Percentiles rank a stretch among this genome's conserved stretches.
These are phyloP conservation scores for Epichloe scottii DNA, from an alignment of 2,329 filamentous ascomycete species.

Conservation along the genomic window DNA sequence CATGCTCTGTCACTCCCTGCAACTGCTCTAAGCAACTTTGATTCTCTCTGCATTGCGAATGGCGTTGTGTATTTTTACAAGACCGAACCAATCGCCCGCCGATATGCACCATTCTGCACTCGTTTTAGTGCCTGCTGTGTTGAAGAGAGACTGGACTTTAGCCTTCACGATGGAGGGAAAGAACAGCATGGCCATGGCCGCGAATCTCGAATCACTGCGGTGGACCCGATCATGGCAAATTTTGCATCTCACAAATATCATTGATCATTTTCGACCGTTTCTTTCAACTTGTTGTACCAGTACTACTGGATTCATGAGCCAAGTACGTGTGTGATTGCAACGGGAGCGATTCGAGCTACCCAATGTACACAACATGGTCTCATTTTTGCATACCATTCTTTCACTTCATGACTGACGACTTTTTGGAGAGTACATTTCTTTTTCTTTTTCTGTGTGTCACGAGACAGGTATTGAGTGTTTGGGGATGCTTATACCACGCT, in stretches of 20 bases:
- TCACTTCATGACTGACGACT: slow-evolving; percentile 10
- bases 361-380: not conserved
- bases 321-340: not conserved
- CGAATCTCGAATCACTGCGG: too few relatives aligned
- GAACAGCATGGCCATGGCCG: not conserved
- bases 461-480: not conserved
- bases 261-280: not conserved
- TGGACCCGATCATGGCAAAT: not conserved
- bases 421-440: not conserved
- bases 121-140: not conserved
- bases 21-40: not conserved
- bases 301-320: not conserved
- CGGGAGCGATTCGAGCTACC: not conserved
- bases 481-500: slow-evolving; percentile 26
- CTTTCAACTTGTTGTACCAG: not conserved
- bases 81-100: not conserved
- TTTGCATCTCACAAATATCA: not conserved
- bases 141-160: not conserved
- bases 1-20: not conserved
- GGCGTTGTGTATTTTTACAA: not conserved
- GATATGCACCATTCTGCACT: not conserved
- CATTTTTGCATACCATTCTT: slow-evolving; percentile 5
- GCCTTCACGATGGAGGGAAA: not conserved
- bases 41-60: not conserved
- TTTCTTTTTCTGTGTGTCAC: not conserved